Percentiles rank a stretch among this genome's conserved stretches.
Conservation (phyloP, 1,139 yeast genomes). For the Scheffersomyces lignicola region DNA sequence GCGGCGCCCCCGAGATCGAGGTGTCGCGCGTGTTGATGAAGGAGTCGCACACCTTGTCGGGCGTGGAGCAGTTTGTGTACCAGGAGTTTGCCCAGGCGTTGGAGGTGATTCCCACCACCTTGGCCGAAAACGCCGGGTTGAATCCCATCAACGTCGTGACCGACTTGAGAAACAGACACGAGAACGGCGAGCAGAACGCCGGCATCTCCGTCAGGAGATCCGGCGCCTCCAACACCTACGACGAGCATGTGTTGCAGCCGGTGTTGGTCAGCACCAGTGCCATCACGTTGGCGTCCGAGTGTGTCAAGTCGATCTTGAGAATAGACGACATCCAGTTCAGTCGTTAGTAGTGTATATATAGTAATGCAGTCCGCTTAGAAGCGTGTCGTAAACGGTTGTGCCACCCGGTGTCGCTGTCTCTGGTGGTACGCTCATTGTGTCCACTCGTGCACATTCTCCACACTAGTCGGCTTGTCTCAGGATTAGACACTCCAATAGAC, state of each 20-base stretch:
- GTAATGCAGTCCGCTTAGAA: too few relatives aligned
- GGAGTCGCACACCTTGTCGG: constrained; percentile 77
- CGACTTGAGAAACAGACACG: constrained; percentile 90
- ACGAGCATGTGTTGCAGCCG: constrained; percentile 95
- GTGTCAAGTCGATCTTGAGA: constrained; percentile 92
- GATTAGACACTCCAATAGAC: background rate
- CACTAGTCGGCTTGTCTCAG: background rate
- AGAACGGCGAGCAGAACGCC: constrained; percentile 86
- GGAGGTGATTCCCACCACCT: constrained; percentile 94
- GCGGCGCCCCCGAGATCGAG: constrained; percentile 98
- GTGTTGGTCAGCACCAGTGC: constrained; percentile 94
- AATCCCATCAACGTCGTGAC: constrained; percentile 94
- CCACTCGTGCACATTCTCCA: background rate
- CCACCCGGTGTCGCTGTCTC: background rate
- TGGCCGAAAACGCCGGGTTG: constrained; percentile 97
- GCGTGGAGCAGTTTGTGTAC: constrained; percentile 94
- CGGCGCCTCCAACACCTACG: constrained; percentile 87
- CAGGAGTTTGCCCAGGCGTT: constrained; percentile 94
- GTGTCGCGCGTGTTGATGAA: constrained; percentile 77
- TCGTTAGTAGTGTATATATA: too few relatives aligned
- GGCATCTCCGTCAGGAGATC: constrained; percentile 95
- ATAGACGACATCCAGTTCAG: constrained; percentile 87
- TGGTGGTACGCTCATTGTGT: background rate
- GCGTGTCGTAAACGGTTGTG: background rate
- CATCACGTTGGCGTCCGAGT: constrained; percentile 89